Evolutionary conservation across 305 asterid species (phyloP).

Genomic region (Fraxinus paxiana): DNA sequence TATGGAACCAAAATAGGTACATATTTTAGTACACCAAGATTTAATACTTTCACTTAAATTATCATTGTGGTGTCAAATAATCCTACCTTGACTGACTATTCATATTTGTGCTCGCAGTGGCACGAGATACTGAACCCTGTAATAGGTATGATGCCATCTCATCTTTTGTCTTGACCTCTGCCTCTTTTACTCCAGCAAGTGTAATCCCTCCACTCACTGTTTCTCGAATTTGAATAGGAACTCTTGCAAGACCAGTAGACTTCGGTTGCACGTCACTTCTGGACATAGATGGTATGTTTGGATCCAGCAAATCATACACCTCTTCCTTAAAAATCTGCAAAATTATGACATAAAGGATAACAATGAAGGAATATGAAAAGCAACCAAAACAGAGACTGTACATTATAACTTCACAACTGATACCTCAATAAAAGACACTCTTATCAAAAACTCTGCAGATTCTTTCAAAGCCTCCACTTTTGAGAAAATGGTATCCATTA

Average conservation of each 20-base stretch:
- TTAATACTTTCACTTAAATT: not conserved
- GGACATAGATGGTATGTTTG: slow-evolving; percentile 31
- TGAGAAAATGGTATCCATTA: slow-evolving; percentile 75
- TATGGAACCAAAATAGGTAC: not conserved
- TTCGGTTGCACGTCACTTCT: slow-evolving; percentile 40
- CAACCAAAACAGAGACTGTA: not conserved
- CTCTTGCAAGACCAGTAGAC: slow-evolving; percentile 60
- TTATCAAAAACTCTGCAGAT: slow-evolving; percentile 62
- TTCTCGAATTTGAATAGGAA: slow-evolving; percentile 89
- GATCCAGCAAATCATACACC: slow-evolving; percentile 78
- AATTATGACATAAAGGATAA: slow-evolving; percentile 1
- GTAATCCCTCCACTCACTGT: slow-evolving; percentile 81
- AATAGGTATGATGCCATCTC: slow-evolving; percentile 84
- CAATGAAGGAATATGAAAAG: not conserved
- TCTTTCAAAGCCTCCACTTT: slow-evolving; percentile 57
- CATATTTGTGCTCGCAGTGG: slow-evolving; percentile 98
- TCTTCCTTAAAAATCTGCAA: slow-evolving; percentile 92
- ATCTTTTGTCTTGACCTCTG: slow-evolving; percentile 77
- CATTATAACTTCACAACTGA: slow-evolving; percentile 2
- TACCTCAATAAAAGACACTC: slow-evolving; percentile 97
- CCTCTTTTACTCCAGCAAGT: slow-evolving; percentile 96
- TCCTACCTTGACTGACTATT: slow-evolving; percentile 83
- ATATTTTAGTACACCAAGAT: not conserved
- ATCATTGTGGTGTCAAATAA: not conserved
- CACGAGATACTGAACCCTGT: slow-evolving; percentile 83